Evolutionary conservation across 345 rosid species (phyloP).

Genomic region (Moricandia arvensis): DNA sequence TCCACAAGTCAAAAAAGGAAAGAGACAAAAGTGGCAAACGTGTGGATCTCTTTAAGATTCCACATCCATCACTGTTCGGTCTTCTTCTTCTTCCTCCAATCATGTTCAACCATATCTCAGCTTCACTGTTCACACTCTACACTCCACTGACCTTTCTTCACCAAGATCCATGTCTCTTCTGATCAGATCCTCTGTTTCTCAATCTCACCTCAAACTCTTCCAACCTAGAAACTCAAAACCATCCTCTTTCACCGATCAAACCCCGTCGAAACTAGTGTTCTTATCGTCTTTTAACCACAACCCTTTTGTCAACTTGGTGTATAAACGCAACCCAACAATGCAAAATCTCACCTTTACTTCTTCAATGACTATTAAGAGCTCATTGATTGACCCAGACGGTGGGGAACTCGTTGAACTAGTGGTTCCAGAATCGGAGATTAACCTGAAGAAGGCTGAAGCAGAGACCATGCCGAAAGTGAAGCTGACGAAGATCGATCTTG

Average conservation of each 20-base stretch:
- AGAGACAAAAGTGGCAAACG: conserved; percentile 37
- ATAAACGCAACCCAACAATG: conserved; percentile 32
- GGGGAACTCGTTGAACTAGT: conserved; percentile 68
- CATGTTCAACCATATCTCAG: conserved; percentile 35
- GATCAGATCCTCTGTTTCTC: conserved; percentile 36
- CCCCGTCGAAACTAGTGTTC: background rate
- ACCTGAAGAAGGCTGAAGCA: conserved; percentile 51
- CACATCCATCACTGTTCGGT: background rate
- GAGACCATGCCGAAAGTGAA: conserved; percentile 63
- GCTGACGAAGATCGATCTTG: conserved; percentile 71
- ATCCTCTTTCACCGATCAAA: conserved; percentile 26
- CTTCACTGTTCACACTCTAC: conserved; percentile 25
- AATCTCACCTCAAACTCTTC: conserved; percentile 1
- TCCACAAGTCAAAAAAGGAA: conserved; percentile 23
- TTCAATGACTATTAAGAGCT: conserved; percentile 46
- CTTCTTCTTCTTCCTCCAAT: conserved; percentile 13
- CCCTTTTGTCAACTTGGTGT: conserved; percentile 32
- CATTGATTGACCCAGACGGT: conserved; percentile 94
- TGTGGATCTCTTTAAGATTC: conserved; percentile 49
- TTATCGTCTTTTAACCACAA: conserved; percentile 41
- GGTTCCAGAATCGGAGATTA: conserved; percentile 60
- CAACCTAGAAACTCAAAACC: conserved; percentile 22
- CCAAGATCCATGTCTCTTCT: conserved; percentile 50
- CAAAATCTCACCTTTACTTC: conserved; percentile 21
- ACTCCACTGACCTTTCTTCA: conserved; percentile 8